Conservation (phyloP, 2,329 filamentous ascomycete genomes). For the Penicillium psychrosexuale region DNA sequence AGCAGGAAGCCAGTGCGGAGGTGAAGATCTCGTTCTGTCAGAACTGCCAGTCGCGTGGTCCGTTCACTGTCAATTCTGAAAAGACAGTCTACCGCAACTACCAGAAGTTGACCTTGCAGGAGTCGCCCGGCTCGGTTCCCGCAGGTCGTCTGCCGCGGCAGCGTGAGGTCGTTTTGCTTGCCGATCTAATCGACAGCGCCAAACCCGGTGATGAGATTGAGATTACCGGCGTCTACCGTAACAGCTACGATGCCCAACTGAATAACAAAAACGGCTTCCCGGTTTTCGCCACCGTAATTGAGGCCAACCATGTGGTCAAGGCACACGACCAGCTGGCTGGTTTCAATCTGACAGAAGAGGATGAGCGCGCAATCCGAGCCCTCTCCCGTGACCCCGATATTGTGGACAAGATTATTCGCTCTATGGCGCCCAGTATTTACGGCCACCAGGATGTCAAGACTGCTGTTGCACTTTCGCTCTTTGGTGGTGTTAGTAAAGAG, state of each 20-base stretch:
- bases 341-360: constrained; percentile 91
- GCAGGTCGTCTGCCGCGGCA: constrained; percentile 90
- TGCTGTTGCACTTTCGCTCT: constrained; percentile 86
- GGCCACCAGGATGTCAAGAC: constrained; percentile 97
- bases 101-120: constrained; percentile 94
- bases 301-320: constrained; percentile 96
- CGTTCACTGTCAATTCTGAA: constrained; percentile 93
- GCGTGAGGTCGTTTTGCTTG: constrained; percentile 90
- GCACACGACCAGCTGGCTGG: constrained; percentile 95
- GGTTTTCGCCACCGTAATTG: constrained; percentile 94
- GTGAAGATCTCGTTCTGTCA: constrained; percentile 97
- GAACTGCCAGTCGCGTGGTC: constrained; percentile 90
- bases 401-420: constrained; percentile 86
- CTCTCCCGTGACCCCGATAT: constrained; percentile 88
- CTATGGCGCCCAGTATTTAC: constrained; percentile 95
- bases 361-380: constrained; percentile 84
- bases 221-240: constrained; percentile 92
- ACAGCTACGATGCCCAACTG: constrained; percentile 95
- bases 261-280: constrained; percentile 99
- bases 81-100: constrained; percentile 99
- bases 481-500: constrained; percentile 89
- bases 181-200: constrained; percentile 93
- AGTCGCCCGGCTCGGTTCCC: constrained; percentile 94
- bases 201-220: constrained; percentile 98
- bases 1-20: constrained; percentile 94